Base-by-base conservation (phyloP, 352 stramenopile species). In the Albugo candida region DNA sequence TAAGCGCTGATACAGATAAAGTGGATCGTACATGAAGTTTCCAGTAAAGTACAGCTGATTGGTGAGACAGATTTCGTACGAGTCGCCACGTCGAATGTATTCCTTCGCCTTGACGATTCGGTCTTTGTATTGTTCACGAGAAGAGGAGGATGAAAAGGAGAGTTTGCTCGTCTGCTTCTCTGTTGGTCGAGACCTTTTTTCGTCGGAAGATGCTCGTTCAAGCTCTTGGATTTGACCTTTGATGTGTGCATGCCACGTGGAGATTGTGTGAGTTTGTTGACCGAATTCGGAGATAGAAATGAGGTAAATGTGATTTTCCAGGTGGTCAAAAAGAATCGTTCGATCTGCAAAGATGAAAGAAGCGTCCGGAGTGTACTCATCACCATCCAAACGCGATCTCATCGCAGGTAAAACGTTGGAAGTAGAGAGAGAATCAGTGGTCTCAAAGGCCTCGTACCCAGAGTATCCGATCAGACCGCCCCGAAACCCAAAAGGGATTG, bases 61-160 rank as follows among this genome's bases (percentile, higher is more conserved):
- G 2, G 93, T 98, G 31, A 98, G 58, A 55, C 93, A 98, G 19
- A 97, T 67, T 64, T 98, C 91, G 59, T 98, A 98, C 19, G 87
- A 95, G 58, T 97, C 89, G 13, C 92, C 92, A 14, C 72, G 69
- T 45, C 78, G 66, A 50, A 97, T 97, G 41, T 95, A 57, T 40
- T 87, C 67, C 48, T 94, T 82, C 48, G 92, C 93, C 27, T 77
- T 58, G 5, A 59, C 56, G 51, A 97, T 94, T 53, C 95, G 77
- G 5, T 60, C 45, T 36, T 91, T 51, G 53, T 97, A 97, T 58
- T 80, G 69, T 21, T 57, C 61, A 13, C 71, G 74, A 19, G 56
- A 75, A 14, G 72, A 67, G 2, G 67, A 83, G 11, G 76, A 67
- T 47, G 53, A 52, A 36, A 85, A 85, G 5, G 79, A 54, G 2